A percentile compares a stretch with the other conserved stretches of the same genome.
Conservation (phyloP, 2,329 filamentous ascomycete genomes). For the Lachnellula hyalina region DNA sequence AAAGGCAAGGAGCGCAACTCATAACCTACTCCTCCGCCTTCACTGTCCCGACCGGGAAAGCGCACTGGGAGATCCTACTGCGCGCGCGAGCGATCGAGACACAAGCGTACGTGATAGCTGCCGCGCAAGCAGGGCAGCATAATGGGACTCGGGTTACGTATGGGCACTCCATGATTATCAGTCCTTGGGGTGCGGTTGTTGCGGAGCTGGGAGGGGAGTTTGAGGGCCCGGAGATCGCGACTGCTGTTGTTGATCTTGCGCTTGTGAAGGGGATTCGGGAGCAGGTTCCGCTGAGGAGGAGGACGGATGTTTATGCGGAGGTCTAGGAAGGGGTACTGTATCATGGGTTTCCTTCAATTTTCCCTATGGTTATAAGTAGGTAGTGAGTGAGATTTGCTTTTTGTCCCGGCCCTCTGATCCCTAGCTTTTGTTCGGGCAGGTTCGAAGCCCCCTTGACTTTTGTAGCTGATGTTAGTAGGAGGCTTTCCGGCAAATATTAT, state of each 20-base stretch:
- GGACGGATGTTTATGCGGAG: slow-evolving; percentile 30
- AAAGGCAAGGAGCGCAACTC: slow-evolving; percentile 63
- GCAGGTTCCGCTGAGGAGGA: slow-evolving; percentile 52
- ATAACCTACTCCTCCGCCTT: slow-evolving; percentile 88
- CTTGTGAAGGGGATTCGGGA: slow-evolving; percentile 45
- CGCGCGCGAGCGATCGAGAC: slow-evolving; percentile 82
- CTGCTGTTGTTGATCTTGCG: slow-evolving; percentile 49
- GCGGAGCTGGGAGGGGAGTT: slow-evolving; percentile 53
- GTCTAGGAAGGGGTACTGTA: not conserved
- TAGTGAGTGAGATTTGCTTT: too few species aligned
- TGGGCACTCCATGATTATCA: slow-evolving; percentile 78
- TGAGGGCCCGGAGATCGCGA: slow-evolving; percentile 39
- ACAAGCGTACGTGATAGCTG: slow-evolving; percentile 82
- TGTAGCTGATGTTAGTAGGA: too few species aligned
- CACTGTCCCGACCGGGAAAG: slow-evolving; percentile 75
- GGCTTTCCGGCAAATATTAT: too few species aligned
- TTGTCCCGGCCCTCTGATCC: too few species aligned
- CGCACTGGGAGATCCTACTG: slow-evolving; percentile 80
- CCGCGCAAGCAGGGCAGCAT: slow-evolving; percentile 72
- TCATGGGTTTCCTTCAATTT: too few species aligned
- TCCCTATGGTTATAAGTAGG: too few species aligned
- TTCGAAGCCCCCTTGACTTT: too few species aligned
- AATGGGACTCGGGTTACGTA: slow-evolving; percentile 76
- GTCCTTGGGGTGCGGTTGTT: slow-evolving; percentile 78
- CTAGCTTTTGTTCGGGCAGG: too few species aligned